A percentile compares a stretch with the other conserved stretches of the same genome.
phyloP scores from a whole-genome alignment of 2,329 filamentous ascomycete genomes.

The Trichoderma lentiforme region DNA sequence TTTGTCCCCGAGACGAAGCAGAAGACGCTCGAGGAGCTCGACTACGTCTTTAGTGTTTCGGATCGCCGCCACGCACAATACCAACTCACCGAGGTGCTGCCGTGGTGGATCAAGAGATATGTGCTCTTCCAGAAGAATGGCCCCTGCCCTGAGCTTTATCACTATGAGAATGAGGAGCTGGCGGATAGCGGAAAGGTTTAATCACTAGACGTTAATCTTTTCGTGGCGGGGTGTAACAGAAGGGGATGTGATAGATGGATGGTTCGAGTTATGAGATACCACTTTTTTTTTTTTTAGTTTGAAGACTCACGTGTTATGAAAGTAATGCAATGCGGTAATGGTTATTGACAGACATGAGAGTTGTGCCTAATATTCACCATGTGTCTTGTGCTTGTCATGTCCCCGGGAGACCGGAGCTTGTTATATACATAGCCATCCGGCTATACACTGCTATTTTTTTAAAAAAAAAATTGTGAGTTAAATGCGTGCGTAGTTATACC shows the following conservation, averaged over 20 bases:
- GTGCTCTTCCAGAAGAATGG: constrained; percentile 11
- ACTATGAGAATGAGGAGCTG: constrained; percentile 12
- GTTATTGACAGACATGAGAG: not conserved
- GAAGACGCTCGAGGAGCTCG: constrained; percentile 43
- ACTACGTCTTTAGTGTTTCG: constrained; percentile 20
- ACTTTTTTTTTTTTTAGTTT: constrained; percentile 10
- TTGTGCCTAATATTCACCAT: not conserved
- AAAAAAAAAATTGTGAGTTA: not conserved
- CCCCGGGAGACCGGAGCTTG: not conserved
- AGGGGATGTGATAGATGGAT: not conserved
- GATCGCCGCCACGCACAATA: constrained; percentile 13
- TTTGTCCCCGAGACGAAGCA: constrained; percentile 49
- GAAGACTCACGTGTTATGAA: not conserved
- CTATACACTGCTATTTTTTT: not conserved
- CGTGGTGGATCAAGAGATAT: constrained; percentile 18
- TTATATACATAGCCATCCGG: not conserved
- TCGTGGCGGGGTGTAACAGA: not conserved
- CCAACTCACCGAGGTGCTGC: constrained; percentile 15
- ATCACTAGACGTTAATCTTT: not conserved
- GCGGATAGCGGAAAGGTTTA: not conserved
- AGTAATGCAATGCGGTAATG: not conserved
- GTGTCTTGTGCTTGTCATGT: not conserved
- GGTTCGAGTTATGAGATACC: constrained; percentile 5
- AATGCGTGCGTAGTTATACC: not conserved
- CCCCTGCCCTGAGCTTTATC: constrained; percentile 14